Base-by-base conservation (phyloP, 805 yeast genomes). In the Wickerhamomyces sydowiorum region DNA sequence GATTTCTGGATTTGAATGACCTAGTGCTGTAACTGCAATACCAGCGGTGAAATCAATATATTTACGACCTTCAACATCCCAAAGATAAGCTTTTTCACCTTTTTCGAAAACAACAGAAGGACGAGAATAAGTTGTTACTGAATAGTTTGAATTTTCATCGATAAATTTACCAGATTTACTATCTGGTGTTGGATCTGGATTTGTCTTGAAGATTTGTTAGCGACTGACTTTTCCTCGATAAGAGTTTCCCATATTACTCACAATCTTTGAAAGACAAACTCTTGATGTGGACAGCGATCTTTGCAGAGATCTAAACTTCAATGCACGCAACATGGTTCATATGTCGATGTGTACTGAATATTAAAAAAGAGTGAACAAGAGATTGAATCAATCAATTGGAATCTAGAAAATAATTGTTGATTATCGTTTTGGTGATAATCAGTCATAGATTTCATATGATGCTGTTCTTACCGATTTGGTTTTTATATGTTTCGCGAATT, bases 21-120 rank as follows among this genome's bases (percentile, higher is more conserved):
- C 99, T 48, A 93, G 69, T 1, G 86, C 82, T n/a, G 96, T 91
- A 14, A 93, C 99, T 1, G 99, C 98, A 51, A 93, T 91, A 40
- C 99, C 99, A 2, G 97, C 89, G 1, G 91, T 82, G 64, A 93
- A 91, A 60, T 93, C 99, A 39, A 93, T 72, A 57, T 82, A 93
- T 59, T 82, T 74, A 31, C 78, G 72, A 46, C 84, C 83, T 53
- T 86, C 88, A 38, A 83, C 64, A 61, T 93, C 99, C 70, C 81
- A 89, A 41, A 93, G 60, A 41, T 70, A 70, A n/a, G 89, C 77
- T 17, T 96, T 96, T 52, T 78, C 64, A 28, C 96, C 99, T 46
- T 81, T 82, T 38, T 83, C 79, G 43, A 91, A 71, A 15, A 88
- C 85, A 38, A 89, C 62, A 36, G 78, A 70, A 12, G 96, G 95